phyloP scores from a whole-genome alignment of 1,284 basidiomycete species.

The Ganoderma lucidum region DNA sequence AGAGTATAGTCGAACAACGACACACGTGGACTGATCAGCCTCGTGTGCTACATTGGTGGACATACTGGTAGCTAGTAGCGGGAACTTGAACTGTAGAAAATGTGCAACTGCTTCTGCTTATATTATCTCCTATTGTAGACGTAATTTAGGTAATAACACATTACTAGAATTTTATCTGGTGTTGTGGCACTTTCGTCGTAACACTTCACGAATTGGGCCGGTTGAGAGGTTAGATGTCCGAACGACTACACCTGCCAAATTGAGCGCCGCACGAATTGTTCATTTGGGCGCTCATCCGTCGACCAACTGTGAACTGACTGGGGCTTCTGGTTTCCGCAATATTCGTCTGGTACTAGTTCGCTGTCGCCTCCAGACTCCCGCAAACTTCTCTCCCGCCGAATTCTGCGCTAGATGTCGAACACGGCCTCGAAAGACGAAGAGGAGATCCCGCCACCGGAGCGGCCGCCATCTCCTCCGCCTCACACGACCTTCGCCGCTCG shows the following conservation, averaged over 20 bases:
- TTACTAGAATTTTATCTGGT: background rate
- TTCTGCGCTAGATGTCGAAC: constrained; percentile 22
- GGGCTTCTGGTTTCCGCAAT: background rate
- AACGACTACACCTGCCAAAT: constrained; percentile 27
- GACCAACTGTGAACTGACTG: background rate
- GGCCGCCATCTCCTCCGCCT: constrained; percentile 75
- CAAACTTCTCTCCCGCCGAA: background rate
- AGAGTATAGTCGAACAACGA: background rate
- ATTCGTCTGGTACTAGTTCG: background rate
- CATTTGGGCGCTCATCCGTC: background rate
- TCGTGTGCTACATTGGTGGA: background rate
- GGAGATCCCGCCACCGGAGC: constrained; percentile 68
- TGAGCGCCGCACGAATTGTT: constrained; percentile 19
- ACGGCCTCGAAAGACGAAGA: constrained; percentile 50
- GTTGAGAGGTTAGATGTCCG: background rate
- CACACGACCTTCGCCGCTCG: constrained; percentile 74
- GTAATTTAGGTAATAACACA: background rate
- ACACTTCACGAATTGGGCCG: background rate
- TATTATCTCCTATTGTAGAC: background rate
- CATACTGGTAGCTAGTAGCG: background rate
- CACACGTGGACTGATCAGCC: background rate
- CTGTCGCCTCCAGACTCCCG: too few species aligned
- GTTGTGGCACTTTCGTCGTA: background rate
- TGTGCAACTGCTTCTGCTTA: background rate
- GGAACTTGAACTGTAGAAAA: background rate